A percentile compares a stretch with the other conserved stretches of the same genome.
phyloP scores from a whole-genome alignment of 345 rosid species.

The Isatis tinctoria region DNA sequence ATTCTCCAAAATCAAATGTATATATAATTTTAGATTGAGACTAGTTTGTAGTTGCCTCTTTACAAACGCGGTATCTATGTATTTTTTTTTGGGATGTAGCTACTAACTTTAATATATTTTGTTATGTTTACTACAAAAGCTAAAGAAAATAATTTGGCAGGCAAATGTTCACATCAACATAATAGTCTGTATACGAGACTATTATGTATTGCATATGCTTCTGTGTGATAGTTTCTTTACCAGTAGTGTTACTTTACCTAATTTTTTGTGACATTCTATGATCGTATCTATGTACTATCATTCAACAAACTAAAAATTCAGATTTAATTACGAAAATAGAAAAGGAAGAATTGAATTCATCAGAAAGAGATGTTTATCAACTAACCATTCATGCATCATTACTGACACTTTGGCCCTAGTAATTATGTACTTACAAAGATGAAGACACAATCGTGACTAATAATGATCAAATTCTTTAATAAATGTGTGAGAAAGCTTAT shows the following conservation, averaged over 20 bases:
- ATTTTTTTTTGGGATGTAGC: neutral
- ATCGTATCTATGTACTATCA: neutral
- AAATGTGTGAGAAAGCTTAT: constrained; percentile 7
- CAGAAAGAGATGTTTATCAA: constrained; percentile 31
- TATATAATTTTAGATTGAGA: neutral
- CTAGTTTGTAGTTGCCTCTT: neutral
- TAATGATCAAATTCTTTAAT: constrained; percentile 12
- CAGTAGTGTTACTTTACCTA: neutral
- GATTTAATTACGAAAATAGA: neutral
- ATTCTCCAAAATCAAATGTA: neutral
- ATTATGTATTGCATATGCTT: neutral
- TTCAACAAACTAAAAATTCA: neutral
- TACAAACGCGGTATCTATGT: neutral
- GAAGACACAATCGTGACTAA: constrained; percentile 16
- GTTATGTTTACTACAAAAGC: neutral
- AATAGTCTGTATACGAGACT: neutral
- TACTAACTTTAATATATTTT: neutral
- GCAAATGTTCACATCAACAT: neutral
- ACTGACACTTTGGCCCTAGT: constrained; percentile 17
- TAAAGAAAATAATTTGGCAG: neutral
- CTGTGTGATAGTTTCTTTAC: neutral
- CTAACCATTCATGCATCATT: constrained; percentile 25
- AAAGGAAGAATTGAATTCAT: neutral
- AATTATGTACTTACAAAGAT: constrained; percentile 6
- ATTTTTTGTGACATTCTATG: neutral